These are phyloP conservation scores for Linnemannia zychae DNA, from an alignment of 192 early-diverging fungal genomes.

Conservation along the genomic window DNA sequence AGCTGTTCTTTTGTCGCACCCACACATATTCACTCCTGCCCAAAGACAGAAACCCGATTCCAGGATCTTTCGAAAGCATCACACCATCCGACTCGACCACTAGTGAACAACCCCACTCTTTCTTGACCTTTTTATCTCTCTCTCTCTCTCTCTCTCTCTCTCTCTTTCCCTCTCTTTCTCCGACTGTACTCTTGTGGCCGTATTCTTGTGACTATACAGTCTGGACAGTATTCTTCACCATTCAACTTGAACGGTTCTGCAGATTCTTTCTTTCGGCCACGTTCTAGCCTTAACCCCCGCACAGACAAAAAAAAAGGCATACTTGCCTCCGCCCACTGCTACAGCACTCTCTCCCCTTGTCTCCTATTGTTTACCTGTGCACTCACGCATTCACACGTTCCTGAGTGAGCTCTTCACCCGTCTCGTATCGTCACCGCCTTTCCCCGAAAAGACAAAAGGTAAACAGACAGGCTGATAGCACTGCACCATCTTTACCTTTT, in stretches of 20 bases:
- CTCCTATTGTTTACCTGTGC: background rate
- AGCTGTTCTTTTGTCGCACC: background rate
- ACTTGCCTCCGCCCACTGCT: background rate
- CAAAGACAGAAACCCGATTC: background rate
- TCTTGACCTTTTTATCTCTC: background rate
- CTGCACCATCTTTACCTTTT: background rate
- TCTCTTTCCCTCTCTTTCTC: background rate
- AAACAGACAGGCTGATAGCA: background rate
- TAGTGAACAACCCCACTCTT: background rate
- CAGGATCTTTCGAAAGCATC: background rate
- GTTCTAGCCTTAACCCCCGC: background rate
- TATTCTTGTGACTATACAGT: background rate
- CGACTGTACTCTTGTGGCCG: too few relatives aligned
- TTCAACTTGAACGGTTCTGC: background rate
- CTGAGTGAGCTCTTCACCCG: background rate
- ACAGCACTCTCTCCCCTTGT: background rate
- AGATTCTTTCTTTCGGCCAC: background rate
- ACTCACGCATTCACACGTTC: constrained; percentile 4
- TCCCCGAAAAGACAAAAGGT: background rate
- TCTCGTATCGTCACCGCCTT: background rate
- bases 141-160: background rate
- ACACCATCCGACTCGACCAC: constrained; percentile 2
- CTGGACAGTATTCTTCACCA: background rate
- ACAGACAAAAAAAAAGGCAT: background rate
- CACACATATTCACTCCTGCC: background rate